Evolutionary conservation across 108 stramenopile species (phyloP), one percentile per base, ranked within the genome.

Genomic region (Nannochloropsis salina): DNA sequence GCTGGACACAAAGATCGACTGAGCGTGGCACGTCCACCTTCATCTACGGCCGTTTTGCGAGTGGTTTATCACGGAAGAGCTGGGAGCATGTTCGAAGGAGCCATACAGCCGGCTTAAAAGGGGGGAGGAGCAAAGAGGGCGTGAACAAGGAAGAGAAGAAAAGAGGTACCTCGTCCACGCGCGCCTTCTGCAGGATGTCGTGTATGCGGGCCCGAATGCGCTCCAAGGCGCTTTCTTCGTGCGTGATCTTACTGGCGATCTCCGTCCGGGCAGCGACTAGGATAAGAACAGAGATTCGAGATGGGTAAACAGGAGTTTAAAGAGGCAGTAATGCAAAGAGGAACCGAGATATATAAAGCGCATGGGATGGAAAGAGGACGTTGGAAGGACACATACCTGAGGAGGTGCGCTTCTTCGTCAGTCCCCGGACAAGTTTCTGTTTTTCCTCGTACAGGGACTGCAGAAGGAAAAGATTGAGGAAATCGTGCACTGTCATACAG

Each of bases 181-280:
- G 31, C 5, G 89, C 87, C 15, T 85, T 42, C 86, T 89, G 89
- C 31, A 89, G 87, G 42, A 88, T 83, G 11, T 82, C 89, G 44
- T 89, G 89, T 21, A 89, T 47, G 82, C 80, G 85, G 81, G 89
- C 87, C 9, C 89, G 80, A 21, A 89, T 85, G 44, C 87, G 84
- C 85, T 89, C 89, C 42, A 89, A 85, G 41, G 80, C 84, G 21
- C 86, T 86, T 9, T 89, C 89, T 42, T 88, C 85, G 4, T 79
- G 80, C 18, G 18, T 42, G 0, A 85, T 83, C 10, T 83, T 81
- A 44, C 85, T 89, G 79, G 82, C 47, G 83, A 89, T 42, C 47
- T 31, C 31, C 31, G 31, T 31, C 31, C 31, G 31, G 31, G 31
- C 31, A 31, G 31, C 31, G 31, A 31, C 31, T 31, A 31, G 31